Base-by-base conservation (phyloP, 345 rosid genomes). In the Acer yangbiense region DNA sequence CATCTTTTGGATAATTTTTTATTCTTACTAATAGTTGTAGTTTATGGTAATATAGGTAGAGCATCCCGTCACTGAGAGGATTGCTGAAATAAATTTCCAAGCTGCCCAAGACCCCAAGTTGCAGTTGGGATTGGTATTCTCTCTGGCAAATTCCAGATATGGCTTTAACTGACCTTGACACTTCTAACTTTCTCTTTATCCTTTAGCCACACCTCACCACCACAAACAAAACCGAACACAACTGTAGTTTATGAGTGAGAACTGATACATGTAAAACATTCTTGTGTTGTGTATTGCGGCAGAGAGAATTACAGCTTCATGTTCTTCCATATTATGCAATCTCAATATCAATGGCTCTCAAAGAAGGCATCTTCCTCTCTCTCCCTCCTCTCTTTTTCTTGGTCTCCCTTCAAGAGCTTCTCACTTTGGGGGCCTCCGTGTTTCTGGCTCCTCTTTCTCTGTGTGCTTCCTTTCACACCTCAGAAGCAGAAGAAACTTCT, bases 51-150 rank as follows among this genome's bases (percentile, higher is more conserved):
- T 76, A 63, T 79, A 96, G 99, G 99, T 96, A 80, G 99, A 96
- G 91, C 99, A 96, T 78, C 99, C 99, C 73, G 99, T 96, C 73
- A 96, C 99, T 18, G 99, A 96, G 84, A 92, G 99, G 99, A 96
- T 96, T 84, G 99, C 98, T 52, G 99, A 94, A 87, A 81, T 94
- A 80, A 96, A 91, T 87, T 87, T 96, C 73, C 99, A 98, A 72
- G 97, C 98, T 43, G 98, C n/a, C n/a, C n/a, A n/a, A n/a, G n/a
- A n/a, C n/a, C 99, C 50, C 99, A 96, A 82, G 98, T 93, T 86
- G 93, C 94, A 20, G 97, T 96, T 7, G 99, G 99, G 87, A 93
- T 94, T 97, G 99, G 94, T 67, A 93, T 96, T 84, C 99, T 77
- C 92, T 96, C 68, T 96, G 98, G 98, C 88, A 90, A 83, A 96